phyloP scores from a whole-genome alignment of 2,329 filamentous ascomycete genomes.

The Macrophomina tecta region DNA sequence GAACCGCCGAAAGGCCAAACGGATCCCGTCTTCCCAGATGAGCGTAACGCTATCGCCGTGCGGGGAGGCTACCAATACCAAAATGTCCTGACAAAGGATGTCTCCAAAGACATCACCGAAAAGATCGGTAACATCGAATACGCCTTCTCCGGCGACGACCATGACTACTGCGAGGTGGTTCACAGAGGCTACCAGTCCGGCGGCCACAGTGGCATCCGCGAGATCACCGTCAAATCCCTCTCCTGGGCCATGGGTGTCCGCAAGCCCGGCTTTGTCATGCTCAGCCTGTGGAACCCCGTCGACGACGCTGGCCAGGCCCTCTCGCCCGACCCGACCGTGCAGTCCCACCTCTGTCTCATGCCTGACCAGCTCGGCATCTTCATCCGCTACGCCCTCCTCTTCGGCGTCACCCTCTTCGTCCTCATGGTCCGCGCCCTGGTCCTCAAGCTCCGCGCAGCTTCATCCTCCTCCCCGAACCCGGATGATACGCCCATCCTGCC shows the following conservation, averaged over 20 bases:
- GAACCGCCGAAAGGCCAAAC: conserved; percentile 65
- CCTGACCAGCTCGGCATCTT: conserved; percentile 88
- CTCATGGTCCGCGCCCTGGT: conserved; percentile 53
- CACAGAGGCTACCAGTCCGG: conserved; percentile 71
- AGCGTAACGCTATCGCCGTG: conserved; percentile 79
- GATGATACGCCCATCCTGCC: conserved; percentile 36
- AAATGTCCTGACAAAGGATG: conserved; percentile 80
- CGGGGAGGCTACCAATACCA: conserved; percentile 91
- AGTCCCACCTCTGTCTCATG: conserved; percentile 88
- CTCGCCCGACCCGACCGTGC: conserved; percentile 63
- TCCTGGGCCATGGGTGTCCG: conserved; percentile 97
- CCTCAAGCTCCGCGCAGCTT: conserved; percentile 7
- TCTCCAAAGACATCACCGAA: conserved; percentile 77
- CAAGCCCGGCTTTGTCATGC: conserved; percentile 83
- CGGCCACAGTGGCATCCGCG: conserved; percentile 61
- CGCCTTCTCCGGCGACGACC: conserved; percentile 94
- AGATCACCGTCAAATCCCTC: conserved; percentile 95
- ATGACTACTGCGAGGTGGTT: conserved; percentile 93
- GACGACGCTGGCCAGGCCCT: conserved; percentile 55
- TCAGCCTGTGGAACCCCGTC: conserved; percentile 91
- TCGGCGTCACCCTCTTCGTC: conserved; percentile 58
- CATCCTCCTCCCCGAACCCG: conserved; percentile 12
- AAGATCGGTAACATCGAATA: conserved; percentile 82
- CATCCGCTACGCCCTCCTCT: conserved; percentile 74
- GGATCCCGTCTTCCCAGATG: conserved; percentile 62